A percentile compares a stretch with the other conserved stretches of the same genome.
phyloP scores from a whole-genome alignment of 352 stramenopile genomes.

The Pythium phragmiticola region DNA sequence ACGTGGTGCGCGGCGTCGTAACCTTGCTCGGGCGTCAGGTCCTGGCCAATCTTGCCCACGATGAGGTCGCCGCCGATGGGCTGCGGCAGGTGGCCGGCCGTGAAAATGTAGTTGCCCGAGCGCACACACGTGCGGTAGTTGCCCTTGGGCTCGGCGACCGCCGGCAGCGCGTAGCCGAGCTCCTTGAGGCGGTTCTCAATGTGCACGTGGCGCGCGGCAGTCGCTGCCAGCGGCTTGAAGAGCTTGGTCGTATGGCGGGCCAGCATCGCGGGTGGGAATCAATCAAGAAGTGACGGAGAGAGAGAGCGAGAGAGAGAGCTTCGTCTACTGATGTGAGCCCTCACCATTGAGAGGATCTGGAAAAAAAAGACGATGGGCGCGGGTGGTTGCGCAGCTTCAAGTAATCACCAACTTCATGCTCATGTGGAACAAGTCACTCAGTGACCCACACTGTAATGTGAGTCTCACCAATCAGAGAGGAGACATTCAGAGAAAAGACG shows the following conservation, averaged over 20 bases:
- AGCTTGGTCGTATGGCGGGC: conserved; percentile 26
- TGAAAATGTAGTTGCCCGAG: conserved; percentile 83
- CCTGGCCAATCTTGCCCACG: conserved; percentile 86
- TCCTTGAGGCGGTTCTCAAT: conserved; percentile 83
- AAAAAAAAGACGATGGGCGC: neutral
- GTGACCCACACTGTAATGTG: conserved; percentile 14
- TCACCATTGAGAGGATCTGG: neutral
- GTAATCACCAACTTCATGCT: neutral
- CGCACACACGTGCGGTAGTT: conserved; percentile 88
- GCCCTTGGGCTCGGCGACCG: conserved; percentile 84
- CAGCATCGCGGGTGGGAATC: conserved; percentile 1
- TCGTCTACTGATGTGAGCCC: conserved; percentile 15
- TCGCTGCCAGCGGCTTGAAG: conserved; percentile 33
- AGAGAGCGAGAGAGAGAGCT: conserved; percentile 1
- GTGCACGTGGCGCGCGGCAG: conserved; percentile 56
- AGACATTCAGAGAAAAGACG: conserved; percentile 12
- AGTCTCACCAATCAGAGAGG: neutral
- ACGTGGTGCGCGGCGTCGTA: conserved; percentile 90
- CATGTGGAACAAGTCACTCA: neutral
- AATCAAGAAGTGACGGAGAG: conserved; percentile 1
- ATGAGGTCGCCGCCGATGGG: conserved; percentile 75
- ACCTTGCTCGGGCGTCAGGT: conserved; percentile 87
- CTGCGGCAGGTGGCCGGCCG: conserved; percentile 80
- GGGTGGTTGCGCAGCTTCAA: conserved; percentile 29
- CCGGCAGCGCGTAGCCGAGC: conserved; percentile 82